Conservation (phyloP, 2,329 filamentous ascomycete genomes). For the Phialophora verrucosa region DNA sequence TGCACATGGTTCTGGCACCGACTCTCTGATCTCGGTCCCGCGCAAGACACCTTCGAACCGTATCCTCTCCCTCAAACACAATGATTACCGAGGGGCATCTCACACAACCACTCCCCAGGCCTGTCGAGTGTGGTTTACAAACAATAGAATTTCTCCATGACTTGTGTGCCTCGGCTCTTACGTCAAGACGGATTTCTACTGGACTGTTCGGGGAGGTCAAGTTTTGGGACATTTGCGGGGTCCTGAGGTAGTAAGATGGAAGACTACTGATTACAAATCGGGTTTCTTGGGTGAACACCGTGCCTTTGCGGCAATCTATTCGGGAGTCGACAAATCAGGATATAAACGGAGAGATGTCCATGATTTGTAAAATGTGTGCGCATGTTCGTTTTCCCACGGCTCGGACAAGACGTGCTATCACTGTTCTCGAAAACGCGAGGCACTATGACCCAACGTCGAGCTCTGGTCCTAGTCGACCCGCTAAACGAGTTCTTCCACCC, state of each 20-base stretch:
- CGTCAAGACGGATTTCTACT: not conserved
- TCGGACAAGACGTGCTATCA: not conserved
- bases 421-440: not conserved
- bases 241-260: not conserved
- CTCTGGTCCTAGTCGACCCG: constrained; percentile 39
- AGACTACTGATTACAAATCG: not conserved
- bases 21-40: not conserved
- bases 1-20: not conserved
- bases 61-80: no score
- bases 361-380: no score
- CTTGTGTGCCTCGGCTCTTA: not conserved
- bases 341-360: not conserved
- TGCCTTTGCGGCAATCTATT: not conserved
- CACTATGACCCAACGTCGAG: constrained; percentile 11
- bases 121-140: no score
- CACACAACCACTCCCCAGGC: no score
- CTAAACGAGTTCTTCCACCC: constrained; percentile 41
- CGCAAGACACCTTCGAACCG: no score
- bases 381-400: not conserved
- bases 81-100: no score
- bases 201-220: not conserved
- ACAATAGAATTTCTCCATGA: not conserved
- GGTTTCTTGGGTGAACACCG: not conserved
- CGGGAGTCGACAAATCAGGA: not conserved
- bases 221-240: not conserved